Evolutionary conservation across 106 monocot species (phyloP).

Genomic region (Chionographis japonica): DNA sequence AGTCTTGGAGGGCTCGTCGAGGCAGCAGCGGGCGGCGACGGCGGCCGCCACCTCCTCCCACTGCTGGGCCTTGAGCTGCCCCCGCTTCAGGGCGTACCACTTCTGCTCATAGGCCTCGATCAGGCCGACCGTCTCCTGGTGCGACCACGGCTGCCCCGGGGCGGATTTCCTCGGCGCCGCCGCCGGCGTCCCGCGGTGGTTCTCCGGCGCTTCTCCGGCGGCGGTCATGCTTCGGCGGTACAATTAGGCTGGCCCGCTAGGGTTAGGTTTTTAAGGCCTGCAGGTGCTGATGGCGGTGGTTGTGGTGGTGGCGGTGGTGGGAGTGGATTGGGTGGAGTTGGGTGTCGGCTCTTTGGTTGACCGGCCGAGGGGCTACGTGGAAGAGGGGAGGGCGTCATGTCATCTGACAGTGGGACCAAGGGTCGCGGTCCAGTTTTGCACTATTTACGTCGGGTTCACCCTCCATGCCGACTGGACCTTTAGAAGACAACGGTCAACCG

Average conservation of each 20-base stretch:
- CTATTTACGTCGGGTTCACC: too few species aligned
- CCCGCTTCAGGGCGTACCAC: constrained; percentile 54
- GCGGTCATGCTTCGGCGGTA: constrained; percentile 21
- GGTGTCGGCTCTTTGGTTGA: too few species aligned
- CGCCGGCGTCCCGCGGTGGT: neutral
- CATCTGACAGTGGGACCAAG: too few species aligned
- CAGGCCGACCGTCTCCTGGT: constrained; percentile 47
- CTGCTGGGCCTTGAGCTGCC: constrained; percentile 55
- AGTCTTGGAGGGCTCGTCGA: constrained; percentile 21
- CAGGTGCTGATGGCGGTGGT: too few species aligned
- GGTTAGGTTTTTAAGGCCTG: constrained; percentile 20
- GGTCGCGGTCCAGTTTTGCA: too few species aligned
- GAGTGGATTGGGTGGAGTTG: too few species aligned
- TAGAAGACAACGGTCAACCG: too few species aligned
- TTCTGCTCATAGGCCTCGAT: constrained; percentile 67
- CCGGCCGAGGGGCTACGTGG: too few species aligned
- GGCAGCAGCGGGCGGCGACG: constrained; percentile 40
- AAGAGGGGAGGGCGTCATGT: too few species aligned
- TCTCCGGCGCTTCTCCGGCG: constrained; percentile 5
- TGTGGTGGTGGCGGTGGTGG: too few species aligned
- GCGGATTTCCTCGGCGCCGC: constrained; percentile 18
- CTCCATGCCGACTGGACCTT: too few species aligned
- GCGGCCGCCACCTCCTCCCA: constrained; percentile 67
- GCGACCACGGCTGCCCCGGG: constrained; percentile 49
- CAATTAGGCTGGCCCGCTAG: neutral